These are phyloP conservation scores for Clitoria ternatea DNA, from an alignment of 306 rosid genomes.

Conservation along the genomic window DNA sequence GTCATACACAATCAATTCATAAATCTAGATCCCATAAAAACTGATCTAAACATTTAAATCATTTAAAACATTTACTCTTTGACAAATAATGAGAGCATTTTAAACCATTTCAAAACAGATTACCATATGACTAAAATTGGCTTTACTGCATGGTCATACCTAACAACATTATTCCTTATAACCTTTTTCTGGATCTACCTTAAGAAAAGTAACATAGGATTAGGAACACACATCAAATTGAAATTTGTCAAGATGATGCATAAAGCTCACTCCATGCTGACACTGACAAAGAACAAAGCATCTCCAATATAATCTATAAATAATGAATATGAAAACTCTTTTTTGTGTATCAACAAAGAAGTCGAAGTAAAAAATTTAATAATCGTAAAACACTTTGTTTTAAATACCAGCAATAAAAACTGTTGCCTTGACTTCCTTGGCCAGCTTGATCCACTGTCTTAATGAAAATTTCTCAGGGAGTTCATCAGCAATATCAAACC, in stretches of 20 bases:
- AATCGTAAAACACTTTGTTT: slow-evolving; percentile 7
- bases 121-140: not conserved
- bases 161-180: not conserved
- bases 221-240: not conserved
- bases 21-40: slow-evolving; percentile 1
- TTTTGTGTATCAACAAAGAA: not conserved
- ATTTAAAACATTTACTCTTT: slow-evolving; percentile 11
- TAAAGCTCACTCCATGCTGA: not conserved
- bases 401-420: slow-evolving; percentile 79
- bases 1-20: not conserved
- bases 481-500: slow-evolving; percentile 74
- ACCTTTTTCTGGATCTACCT: not conserved
- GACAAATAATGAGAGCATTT: not conserved
- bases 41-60: not conserved
- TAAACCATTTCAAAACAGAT: not conserved
- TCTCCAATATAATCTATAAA: slow-evolving; percentile 3
- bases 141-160: not conserved
- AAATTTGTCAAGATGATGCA: not conserved
- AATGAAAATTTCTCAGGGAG: slow-evolving; percentile 52
- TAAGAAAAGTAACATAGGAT: not conserved
- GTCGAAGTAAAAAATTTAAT: not conserved
- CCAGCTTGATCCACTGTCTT: slow-evolving; percentile 76
- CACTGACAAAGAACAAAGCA: not conserved
- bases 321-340: not conserved
- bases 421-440: slow-evolving; percentile 77